Conservation (phyloP, 345 rosid genomes). For the Eucalyptus erythrocorys region DNA sequence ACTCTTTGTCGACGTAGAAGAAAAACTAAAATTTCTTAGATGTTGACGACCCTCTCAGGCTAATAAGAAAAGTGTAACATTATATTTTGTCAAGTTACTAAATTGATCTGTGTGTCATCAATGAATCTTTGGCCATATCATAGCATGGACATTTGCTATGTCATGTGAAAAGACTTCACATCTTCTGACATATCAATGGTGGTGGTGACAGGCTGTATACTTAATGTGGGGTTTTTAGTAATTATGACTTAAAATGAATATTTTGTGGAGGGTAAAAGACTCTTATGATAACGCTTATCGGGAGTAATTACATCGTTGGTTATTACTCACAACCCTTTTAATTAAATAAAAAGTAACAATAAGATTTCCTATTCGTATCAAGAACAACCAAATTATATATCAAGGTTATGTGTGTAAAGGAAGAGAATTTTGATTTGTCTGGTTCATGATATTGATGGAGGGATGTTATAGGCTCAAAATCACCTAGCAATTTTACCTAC, state of each 20-base stretch:
- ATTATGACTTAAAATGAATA: background rate
- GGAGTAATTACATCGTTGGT: rapidly evolving
- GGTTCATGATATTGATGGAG: background rate
- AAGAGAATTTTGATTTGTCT: background rate
- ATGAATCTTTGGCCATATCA: background rate
- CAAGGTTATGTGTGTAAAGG: background rate
- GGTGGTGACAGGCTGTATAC: background rate
- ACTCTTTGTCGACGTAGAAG: background rate
- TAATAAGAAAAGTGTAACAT: background rate
- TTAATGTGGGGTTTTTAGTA: background rate
- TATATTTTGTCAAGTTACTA: background rate
- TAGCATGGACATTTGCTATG: background rate
- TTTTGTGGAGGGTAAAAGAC: background rate
- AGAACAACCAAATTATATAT: background rate
- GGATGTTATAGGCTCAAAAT: background rate
- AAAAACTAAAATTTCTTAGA: background rate
- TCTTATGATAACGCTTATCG: rapidly evolving
- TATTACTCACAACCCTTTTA: rapidly evolving
- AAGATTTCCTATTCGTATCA: background rate
- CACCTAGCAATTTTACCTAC: background rate
- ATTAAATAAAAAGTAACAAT: background rate
- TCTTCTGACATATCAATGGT: background rate
- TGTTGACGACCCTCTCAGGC: background rate
- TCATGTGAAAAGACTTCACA: too few species aligned
- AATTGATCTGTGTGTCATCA: background rate